Conservation (phyloP, 345 rosid genomes). For the Psidium guajava region DNA sequence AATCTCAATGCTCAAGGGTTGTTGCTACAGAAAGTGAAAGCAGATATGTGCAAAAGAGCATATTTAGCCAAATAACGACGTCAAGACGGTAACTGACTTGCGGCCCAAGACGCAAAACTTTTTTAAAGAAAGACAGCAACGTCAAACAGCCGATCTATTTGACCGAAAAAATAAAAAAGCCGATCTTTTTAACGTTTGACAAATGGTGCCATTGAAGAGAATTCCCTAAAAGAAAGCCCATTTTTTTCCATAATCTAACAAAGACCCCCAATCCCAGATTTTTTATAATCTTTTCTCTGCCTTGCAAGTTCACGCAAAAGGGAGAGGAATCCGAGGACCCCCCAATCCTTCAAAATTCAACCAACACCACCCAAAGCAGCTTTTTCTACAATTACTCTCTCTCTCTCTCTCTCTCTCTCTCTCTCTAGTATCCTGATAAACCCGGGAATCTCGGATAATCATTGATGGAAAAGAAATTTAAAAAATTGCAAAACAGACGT, state of each 20-base stretch:
- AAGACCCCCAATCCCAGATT: background rate
- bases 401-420: background rate
- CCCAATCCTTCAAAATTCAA: background rate
- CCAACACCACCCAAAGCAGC: background rate
- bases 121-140: background rate
- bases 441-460: slow-evolving; percentile 3
- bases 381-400: background rate
- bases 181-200: background rate
- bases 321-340: background rate
- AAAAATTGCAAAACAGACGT: background rate
- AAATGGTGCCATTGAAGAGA: background rate
- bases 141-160: background rate
- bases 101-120: background rate
- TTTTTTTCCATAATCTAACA: background rate
- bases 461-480: background rate
- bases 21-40: background rate
- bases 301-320: background rate
- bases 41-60: background rate
- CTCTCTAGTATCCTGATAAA: background rate
- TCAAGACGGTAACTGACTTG: background rate
- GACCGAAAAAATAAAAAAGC: too few relatives aligned
- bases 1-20: background rate
- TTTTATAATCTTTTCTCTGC: background rate
- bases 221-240: background rate
- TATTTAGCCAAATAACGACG: background rate